Evolutionary conservation across 108 stramenopile species (phyloP).

Genomic region (Conticribra weissflogii): DNA sequence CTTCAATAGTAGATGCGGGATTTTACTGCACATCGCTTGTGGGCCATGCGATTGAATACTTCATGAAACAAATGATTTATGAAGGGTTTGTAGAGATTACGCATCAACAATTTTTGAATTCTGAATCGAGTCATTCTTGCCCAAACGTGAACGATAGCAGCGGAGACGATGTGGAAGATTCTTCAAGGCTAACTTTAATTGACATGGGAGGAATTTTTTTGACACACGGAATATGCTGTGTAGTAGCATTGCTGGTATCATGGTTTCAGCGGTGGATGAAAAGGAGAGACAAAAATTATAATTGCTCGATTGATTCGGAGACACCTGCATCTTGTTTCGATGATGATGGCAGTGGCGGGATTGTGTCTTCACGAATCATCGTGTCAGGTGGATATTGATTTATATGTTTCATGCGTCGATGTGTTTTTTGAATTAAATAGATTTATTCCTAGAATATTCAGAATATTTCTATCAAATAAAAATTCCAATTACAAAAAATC

Average conservation of each 20-base stretch:
- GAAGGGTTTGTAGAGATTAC: conserved; percentile 48
- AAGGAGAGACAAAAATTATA: background rate
- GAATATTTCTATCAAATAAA: too few species aligned
- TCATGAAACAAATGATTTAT: conserved; percentile 44
- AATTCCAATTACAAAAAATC: too few species aligned
- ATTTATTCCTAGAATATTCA: too few species aligned
- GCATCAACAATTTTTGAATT: conserved; percentile 7
- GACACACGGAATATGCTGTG: background rate
- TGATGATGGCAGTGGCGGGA: too few species aligned
- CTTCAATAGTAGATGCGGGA: conserved; percentile 41
- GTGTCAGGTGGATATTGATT: too few species aligned
- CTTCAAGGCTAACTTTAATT: conserved; percentile 4
- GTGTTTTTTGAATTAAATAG: too few species aligned
- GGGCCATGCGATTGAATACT: conserved; percentile 35
- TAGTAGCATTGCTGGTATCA: background rate
- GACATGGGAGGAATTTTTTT: conserved; percentile 35
- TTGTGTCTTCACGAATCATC: too few species aligned
- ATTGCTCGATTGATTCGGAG: background rate
- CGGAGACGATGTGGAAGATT: background rate
- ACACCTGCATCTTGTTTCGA: background rate
- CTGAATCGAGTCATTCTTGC: conserved; percentile 1
- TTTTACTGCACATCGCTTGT: conserved; percentile 40
- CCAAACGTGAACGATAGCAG: background rate
- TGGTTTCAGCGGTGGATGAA: background rate
- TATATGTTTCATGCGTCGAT: too few species aligned